Base-by-base conservation (phyloP, 352 stramenopile genomes). In the Thalassiosira hispida region DNA sequence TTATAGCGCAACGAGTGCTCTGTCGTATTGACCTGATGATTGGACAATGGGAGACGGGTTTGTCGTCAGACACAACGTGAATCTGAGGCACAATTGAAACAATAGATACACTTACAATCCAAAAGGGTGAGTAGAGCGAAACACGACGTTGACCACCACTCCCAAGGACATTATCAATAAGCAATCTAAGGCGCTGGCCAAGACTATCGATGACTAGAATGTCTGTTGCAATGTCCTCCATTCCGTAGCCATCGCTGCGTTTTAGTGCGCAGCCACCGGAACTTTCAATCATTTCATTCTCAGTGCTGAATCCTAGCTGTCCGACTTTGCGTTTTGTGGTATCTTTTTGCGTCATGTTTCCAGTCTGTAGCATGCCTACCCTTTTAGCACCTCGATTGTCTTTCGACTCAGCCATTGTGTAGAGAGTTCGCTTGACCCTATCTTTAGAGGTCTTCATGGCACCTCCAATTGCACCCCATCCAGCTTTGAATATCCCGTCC, bases 81-180 rank as follows among this genome's bases (percentile, higher is more conserved):
- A 70, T 9, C 20, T 16, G 29, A 60, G 25, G n/a, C 20, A 44
- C 18, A 57, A 60, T 46, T 27, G 20, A 49, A 25, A 57, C 5
- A 22, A 46, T 20, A 55, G 5, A 52, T n/a, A 23, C 9, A 65
- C 51, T 71, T 35, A 59, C 88, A 79, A 96, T 95, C 94, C 94
- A 97, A 74, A 95, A 96, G 9, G 94, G 94, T 52, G 81, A 95
- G 70, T 91, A 96, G 38, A 97, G 55, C 2, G 84, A 83, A 27
- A 96, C 85, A 47, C 87, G 84, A 20, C 93, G 81, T 69, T 96
- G 92, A 11, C 92, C 94, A 29, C 93, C 94, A 73, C 85, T 87
- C 31, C 93, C 92, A 20, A 92, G 72, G n/a, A 90, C 72, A 86
- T 96, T 95, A 63, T 97, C 92, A 56, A 96, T 89, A 18, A 82